Percentiles rank a stretch among this genome's conserved stretches.
Conservation (phyloP, 1,284 basidiomycete genomes). For the Pisolithus thermaeus region DNA sequence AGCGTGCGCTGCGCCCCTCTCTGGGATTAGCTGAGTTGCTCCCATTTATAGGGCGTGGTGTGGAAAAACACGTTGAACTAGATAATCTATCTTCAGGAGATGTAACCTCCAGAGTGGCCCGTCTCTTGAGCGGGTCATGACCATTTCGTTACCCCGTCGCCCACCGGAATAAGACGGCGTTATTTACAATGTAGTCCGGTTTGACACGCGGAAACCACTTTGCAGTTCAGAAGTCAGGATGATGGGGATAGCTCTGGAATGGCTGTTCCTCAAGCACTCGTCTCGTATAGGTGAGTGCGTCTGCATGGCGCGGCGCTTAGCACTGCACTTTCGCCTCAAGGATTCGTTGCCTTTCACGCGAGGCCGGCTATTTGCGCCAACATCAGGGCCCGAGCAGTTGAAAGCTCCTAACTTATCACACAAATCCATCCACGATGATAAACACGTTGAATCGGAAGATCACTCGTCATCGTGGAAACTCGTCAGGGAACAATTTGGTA, state of each 20-base stretch:
- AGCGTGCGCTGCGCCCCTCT: not conserved
- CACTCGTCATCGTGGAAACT: no score
- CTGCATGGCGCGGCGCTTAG: conserved; percentile 2
- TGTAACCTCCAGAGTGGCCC: conserved; percentile 63
- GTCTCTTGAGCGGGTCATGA: conserved; percentile 42
- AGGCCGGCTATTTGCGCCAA: conserved; percentile 5
- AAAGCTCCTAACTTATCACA: not conserved
- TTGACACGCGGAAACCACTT: not conserved
- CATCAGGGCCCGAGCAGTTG: not conserved
- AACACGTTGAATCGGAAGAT: not conserved
- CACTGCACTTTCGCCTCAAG: conserved; percentile 20
- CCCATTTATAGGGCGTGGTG: conserved; percentile 55
- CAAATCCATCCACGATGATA: not conserved
- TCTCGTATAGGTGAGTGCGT: conserved; percentile 1
- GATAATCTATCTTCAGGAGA: conserved; percentile 71
- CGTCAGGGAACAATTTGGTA: no score
- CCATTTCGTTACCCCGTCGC: conserved; percentile 2
- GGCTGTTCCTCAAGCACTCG: not conserved
- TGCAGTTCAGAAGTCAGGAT: not conserved
- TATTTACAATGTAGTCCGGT: not conserved
- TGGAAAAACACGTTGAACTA: conserved; percentile 75
- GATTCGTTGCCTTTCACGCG: conserved; percentile 9
- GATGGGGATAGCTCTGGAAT: not conserved
- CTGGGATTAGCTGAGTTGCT: conserved; percentile 9
- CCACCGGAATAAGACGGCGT: not conserved